Base-by-base conservation (phyloP, 2,329 filamentous ascomycete genomes). In the Fusarium sp. region DNA sequence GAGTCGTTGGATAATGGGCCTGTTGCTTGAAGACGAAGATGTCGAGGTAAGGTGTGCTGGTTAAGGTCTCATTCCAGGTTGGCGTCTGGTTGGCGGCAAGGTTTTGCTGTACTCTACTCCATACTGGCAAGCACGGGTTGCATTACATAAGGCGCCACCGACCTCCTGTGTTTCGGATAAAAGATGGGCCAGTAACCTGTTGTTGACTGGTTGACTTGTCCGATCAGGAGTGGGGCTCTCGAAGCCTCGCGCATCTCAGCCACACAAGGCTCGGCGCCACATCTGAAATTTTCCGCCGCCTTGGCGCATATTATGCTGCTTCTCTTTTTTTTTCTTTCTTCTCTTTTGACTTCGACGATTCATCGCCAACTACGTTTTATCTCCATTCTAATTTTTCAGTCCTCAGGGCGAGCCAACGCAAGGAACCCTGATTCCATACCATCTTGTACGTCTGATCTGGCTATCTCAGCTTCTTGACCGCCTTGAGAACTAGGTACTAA, bases 341-440 rank as follows among this genome's bases (percentile, higher is more conserved):
- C 49, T 56, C 33, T 56, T 56, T 47, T 50, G 62, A 65, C 55
- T 59, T 49, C 54, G 62, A 60, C 59, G 62, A 61, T 33, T 65
- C 56, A 57, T 67, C 51, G 45, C 65, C 57, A 61, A 60, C 56
- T 51, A 59, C 61, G 47, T 51, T 58, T 43, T 52, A 65, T 57
- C 52, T 26, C 61, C 47, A 64, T 62, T 50, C 50, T 53, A 52
- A 45, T 41, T 49, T 33, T 65, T 59, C 55, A 68, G 65, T 72
- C 65, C 69, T 78, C 80, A 86, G 84, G 84, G 84, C 84, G 84
- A 87, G 84, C 84, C 82, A 86, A 83, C 83, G 84, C 84, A 87
- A 86, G 84, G 84, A 87, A 86, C 84, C 84, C 84, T 86, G 84
- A 72, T 60, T 47, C 47, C 24, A 62, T 56, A 57, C 59, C 56